Percentiles rank a stretch among this genome's conserved stretches.
phyloP scores from a whole-genome alignment of 2,329 filamentous ascomycete genomes.

The Epichloe bromicola region DNA sequence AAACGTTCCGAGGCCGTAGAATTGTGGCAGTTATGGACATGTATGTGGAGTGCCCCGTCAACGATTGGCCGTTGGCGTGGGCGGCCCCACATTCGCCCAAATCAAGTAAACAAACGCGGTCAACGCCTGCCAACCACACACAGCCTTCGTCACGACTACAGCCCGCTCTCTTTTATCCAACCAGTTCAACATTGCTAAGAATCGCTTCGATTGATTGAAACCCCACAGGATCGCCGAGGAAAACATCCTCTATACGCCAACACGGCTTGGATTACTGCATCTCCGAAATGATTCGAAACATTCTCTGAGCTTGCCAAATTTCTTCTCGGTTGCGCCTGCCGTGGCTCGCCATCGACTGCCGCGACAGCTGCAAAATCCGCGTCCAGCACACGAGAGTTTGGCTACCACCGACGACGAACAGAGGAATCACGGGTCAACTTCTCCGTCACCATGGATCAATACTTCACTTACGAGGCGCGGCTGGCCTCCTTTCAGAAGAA shows the following conservation, averaged over 20 bases:
- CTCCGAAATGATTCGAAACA: not conserved
- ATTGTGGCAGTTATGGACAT: too few relatives aligned
- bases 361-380: not conserved
- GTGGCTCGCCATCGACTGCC: not conserved
- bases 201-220: not conserved
- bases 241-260: not conserved
- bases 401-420: not conserved
- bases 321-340: not conserved
- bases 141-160: not conserved
- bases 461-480: constrained; percentile 59
- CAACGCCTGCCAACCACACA: not conserved
- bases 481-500: constrained; percentile 64
- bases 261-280: not conserved
- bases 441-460: constrained; percentile 20
- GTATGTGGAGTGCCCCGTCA: not conserved
- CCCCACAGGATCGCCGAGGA: not conserved
- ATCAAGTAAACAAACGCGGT: constrained; percentile 21
- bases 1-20: too few relatives aligned
- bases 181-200: not conserved
- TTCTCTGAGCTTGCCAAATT: not conserved
- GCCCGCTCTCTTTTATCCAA: not conserved
- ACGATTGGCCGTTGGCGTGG: not conserved
- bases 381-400: not conserved
- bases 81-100: constrained; percentile 6
- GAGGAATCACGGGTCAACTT: not conserved